Conservation (phyloP, 148 eudicot species). For the Camellia lanceoleosa region DNA sequence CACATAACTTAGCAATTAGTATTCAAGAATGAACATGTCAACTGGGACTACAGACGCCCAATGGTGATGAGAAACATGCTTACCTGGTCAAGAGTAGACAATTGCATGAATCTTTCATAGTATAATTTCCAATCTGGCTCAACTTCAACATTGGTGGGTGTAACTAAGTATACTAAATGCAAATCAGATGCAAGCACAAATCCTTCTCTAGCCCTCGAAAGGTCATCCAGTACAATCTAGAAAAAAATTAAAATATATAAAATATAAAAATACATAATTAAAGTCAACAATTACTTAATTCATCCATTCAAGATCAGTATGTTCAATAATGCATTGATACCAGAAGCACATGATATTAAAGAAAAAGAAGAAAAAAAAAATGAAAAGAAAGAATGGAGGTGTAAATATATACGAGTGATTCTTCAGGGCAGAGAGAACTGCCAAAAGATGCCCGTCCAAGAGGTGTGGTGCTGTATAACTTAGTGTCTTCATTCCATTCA, state of each 20-base stretch:
- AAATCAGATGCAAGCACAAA: slow-evolving; percentile 98
- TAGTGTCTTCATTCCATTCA: slow-evolving; percentile 93
- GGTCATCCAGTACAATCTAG: slow-evolving; percentile 94
- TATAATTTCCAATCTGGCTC: slow-evolving; percentile 99
- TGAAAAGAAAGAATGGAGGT: background rate
- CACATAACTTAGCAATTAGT: background rate
- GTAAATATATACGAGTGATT: slow-evolving; percentile 71
- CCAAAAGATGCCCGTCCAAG: slow-evolving; percentile 96
- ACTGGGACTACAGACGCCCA: background rate
- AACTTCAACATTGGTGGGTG: slow-evolving; percentile 95
- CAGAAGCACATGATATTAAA: background rate
- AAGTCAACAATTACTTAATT: background rate
- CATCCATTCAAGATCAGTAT: background rate
- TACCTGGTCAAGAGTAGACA: slow-evolving; percentile 88
- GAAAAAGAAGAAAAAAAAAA: slow-evolving; percentile 3
- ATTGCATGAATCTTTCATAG: slow-evolving; percentile 91
- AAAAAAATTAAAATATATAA: background rate
- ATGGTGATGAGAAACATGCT: slow-evolving; percentile 13
- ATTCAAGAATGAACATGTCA: background rate
- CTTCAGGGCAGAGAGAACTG: slow-evolving; percentile 94
- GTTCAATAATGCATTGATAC: background rate
- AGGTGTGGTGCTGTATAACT: slow-evolving; percentile 85
- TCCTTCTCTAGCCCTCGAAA: slow-evolving; percentile 94
- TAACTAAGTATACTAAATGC: slow-evolving; percentile 92
- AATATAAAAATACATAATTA: slow-evolving; percentile 7